Evolutionary conservation across 805 yeast genomes (phyloP), one percentile per base, ranked within the genome.

Genomic region (Saccharomyces kudriavzevii): DNA sequence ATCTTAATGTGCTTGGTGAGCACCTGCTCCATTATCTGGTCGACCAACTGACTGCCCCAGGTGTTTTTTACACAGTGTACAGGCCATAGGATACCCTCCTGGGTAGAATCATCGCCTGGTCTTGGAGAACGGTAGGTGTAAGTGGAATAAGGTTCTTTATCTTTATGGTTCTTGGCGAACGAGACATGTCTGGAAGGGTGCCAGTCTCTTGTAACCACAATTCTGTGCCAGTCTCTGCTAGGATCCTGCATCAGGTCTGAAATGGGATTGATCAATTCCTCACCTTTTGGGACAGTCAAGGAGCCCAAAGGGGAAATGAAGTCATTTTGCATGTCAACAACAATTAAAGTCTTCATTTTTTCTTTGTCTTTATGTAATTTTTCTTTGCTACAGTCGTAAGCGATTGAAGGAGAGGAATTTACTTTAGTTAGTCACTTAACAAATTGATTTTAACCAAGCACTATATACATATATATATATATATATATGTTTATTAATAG

Each of bases 281-380:
- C 73, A 3, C 96, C 97, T 5, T 76, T 72, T 0, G 73, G 61
- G 0, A 89, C 94, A 0, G 94, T 95, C 47, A 91, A 70, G 0
- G 94, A 70, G 0, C 97, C 97, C 28, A 74, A 63, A 0, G 89
- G 84, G 4, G 92, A 92, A 2, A 90, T 74, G 67, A 91, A 91
- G 66, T 92, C 97, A 58, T 86, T 83, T 66, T 91, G 97, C 13
- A 91, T 70, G 62, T 91, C 98, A 17, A 91, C 79, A 0, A 91
- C 77, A 0, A 90, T 70, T 35, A 91, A 71, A 0, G 96, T 96
- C 49, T 54, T 57, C 56, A 61, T 57, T 22, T 24, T 24, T 30
- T 28, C 29, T 28, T 29, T 13, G 17, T 30, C 4, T 17, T 35
- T 17, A 17, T 17, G n/a, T 35, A 14, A 13, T 35, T 35, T 11